phyloP scores from a whole-genome alignment of 305 asterid genomes.

The Fraxinus baroniana region DNA sequence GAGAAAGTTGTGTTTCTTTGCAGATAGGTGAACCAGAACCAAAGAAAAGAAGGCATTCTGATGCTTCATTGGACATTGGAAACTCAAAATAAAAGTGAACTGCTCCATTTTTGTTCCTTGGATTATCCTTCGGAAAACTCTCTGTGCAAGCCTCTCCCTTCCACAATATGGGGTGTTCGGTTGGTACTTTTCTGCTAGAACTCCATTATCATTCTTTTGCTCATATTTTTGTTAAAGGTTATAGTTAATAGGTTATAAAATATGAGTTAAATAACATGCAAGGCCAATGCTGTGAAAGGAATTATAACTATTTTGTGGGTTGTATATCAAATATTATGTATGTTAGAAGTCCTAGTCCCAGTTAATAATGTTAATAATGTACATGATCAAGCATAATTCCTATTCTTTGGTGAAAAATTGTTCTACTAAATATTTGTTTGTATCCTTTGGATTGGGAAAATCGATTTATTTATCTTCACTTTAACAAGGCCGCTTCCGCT shows the following conservation, averaged over 20 bases:
- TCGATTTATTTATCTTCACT: no score
- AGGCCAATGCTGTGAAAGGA: constrained; percentile 17
- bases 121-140: neutral
- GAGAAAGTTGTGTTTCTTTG: constrained; percentile 57
- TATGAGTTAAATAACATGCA: constrained; percentile 19
- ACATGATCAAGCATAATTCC: constrained; percentile 27
- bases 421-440: neutral
- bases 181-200: constrained; percentile 15
- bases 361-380: constrained; percentile 14
- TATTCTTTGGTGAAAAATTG: neutral
- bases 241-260: constrained; percentile 9
- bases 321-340: constrained; percentile 17
- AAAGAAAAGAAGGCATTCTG: constrained; percentile 60
- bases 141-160: neutral
- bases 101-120: neutral
- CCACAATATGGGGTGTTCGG: neutral
- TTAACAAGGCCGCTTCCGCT: neutral
- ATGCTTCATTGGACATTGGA: constrained; percentile 19
- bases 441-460: neutral
- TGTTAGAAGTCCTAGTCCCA: neutral
- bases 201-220: constrained; percentile 24
- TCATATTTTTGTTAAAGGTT: constrained; percentile 27
- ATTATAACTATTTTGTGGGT: constrained; percentile 19
- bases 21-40: constrained; percentile 72
- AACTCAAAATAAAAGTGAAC: neutral